A percentile compares a stretch with the other conserved stretches of the same genome.
Conservation (phyloP, 2,329 filamentous ascomycete species). For the Cyphellophora attinorum region DNA sequence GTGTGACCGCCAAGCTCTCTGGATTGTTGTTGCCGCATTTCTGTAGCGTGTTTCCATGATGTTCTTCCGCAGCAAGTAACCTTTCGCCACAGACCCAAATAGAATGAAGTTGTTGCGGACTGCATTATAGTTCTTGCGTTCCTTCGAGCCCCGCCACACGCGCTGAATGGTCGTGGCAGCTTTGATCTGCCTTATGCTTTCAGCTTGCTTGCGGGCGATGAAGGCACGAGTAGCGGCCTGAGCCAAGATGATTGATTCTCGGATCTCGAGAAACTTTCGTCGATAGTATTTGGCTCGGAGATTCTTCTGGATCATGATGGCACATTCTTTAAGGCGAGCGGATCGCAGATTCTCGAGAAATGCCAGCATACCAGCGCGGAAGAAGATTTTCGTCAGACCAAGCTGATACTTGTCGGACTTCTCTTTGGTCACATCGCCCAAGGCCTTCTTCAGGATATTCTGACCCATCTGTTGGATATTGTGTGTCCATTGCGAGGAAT, state of each 20-base stretch:
- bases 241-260: slow-evolving; percentile 67
- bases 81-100: slow-evolving; percentile 85
- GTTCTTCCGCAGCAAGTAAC: slow-evolving; percentile 78
- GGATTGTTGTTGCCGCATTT: slow-evolving; percentile 83
- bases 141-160: slow-evolving; percentile 87
- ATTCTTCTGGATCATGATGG: slow-evolving; percentile 98
- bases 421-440: slow-evolving; percentile 65
- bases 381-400: slow-evolving; percentile 97
- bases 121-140: slow-evolving; percentile 67
- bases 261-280: slow-evolving; percentile 77
- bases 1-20: slow-evolving; percentile 79
- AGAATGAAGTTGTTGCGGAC: slow-evolving; percentile 77
- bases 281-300: slow-evolving; percentile 91
- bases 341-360: slow-evolving; percentile 93
- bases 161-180: slow-evolving; percentile 91
- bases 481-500: slow-evolving; percentile 79
- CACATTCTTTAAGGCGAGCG: slow-evolving; percentile 80
- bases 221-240: slow-evolving; percentile 72
- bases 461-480: slow-evolving; percentile 93
- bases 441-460: slow-evolving; percentile 77
- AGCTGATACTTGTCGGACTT: slow-evolving; percentile 92
- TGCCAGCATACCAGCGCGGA: slow-evolving; percentile 96
- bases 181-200: slow-evolving; percentile 72
- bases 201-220: slow-evolving; percentile 65
- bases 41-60: slow-evolving; percentile 91